Evolutionary conservation across 176 grass and related monocot genomes (phyloP).

Genomic region (Phragmites australis): DNA sequence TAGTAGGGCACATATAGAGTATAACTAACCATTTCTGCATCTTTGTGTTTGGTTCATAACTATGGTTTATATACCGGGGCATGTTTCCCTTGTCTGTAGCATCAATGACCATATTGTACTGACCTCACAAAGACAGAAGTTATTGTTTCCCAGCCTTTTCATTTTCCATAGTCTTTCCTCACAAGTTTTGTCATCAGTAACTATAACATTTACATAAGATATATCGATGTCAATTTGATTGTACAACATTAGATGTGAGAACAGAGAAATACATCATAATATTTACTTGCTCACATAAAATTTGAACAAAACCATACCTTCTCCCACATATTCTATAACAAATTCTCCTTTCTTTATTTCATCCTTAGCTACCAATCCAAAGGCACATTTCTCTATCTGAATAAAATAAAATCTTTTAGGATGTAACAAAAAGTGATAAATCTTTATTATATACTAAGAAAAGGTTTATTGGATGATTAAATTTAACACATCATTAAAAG

Average conservation of each 20-base stretch:
- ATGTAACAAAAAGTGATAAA: constrained; percentile 5
- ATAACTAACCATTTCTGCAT: constrained; percentile 96
- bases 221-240: constrained; percentile 38
- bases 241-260: background rate
- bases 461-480: background rate
- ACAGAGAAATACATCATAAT: constrained; percentile 14
- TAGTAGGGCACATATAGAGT: constrained; percentile 40
- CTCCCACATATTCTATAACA: constrained; percentile 96
- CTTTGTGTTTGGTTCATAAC: constrained; percentile 93
- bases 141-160: constrained; percentile 73
- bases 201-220: constrained; percentile 45
- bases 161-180: constrained; percentile 97
- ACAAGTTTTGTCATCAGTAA: constrained; percentile 91
- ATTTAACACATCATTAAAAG: background rate
- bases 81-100: constrained; percentile 91
- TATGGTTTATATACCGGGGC: constrained; percentile 98
- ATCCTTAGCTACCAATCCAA: constrained; percentile 82
- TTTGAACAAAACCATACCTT: constrained; percentile 60
- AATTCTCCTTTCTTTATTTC: constrained; percentile 95
- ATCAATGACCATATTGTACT: constrained; percentile 96
- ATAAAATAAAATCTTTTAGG: constrained; percentile 31
- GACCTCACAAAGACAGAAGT: constrained; percentile 94
- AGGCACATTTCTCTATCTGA: constrained; percentile 96
- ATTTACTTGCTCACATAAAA: no score
- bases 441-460: background rate